phyloP scores from a whole-genome alignment of 805 yeast genomes.

The Maudiozyma bulderi region DNA sequence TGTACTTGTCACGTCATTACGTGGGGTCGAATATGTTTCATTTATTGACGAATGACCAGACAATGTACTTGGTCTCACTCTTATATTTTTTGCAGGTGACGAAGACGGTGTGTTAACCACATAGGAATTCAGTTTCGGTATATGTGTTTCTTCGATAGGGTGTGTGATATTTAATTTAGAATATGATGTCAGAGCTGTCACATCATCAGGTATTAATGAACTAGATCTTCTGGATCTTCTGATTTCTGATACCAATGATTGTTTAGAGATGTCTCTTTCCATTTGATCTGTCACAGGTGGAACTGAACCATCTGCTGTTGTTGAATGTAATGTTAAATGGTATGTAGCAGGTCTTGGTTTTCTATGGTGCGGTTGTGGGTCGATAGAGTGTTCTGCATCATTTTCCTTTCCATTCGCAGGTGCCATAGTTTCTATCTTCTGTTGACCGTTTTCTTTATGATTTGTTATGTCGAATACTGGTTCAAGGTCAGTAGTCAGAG shows the following conservation, averaged over 20 bases:
- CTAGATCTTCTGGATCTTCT: background rate
- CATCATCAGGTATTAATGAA: background rate
- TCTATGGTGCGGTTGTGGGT: slow-evolving; percentile 25
- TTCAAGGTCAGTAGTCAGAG: background rate
- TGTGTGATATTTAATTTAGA: background rate
- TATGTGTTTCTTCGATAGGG: too few species aligned
- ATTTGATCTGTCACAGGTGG: background rate
- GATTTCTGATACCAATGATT: background rate
- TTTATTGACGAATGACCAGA: background rate
- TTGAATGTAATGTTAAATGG: slow-evolving; percentile 29
- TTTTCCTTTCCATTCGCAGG: background rate
- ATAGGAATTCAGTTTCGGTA: too few species aligned
- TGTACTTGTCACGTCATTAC: background rate
- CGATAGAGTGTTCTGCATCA: background rate
- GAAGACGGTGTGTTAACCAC: background rate
- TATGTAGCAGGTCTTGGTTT: slow-evolving; percentile 78
- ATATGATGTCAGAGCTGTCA: background rate
- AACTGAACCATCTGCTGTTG: background rate
- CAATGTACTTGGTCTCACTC: background rate
- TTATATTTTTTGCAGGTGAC: background rate
- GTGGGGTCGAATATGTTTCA: background rate
- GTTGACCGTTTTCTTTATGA: background rate
- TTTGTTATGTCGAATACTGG: background rate
- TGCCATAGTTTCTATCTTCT: background rate
- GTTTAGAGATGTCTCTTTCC: background rate